phyloP scores from a whole-genome alignment of 1,139 yeast species.

The Geotrichum australiense region DNA sequence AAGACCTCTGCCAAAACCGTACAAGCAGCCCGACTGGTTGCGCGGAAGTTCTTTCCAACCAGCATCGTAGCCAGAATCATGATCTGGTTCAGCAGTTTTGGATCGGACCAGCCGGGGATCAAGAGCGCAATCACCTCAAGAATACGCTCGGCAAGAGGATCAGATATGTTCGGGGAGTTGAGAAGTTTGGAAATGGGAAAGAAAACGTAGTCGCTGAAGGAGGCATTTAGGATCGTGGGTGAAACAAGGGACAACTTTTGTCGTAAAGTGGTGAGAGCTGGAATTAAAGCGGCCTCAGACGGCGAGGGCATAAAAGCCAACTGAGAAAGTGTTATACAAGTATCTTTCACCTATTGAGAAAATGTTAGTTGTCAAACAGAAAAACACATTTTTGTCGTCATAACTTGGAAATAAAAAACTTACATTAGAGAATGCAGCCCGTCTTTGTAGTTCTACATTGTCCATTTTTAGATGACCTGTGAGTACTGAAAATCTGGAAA shows the following conservation, averaged over 20 bases:
- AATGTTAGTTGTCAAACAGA: no score
- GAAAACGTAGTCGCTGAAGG: conserved; percentile 55
- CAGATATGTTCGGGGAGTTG: conserved; percentile 38
- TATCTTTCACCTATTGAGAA: conserved; percentile 18
- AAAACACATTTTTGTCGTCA: background rate
- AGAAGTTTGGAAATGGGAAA: conserved; percentile 51
- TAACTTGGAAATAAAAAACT: background rate
- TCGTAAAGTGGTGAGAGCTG: conserved; percentile 32
- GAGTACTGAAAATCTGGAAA: background rate
- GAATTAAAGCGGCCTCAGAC: conserved; percentile 33
- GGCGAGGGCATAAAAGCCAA: conserved; percentile 39
- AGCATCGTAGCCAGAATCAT: conserved; percentile 44
- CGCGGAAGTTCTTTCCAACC: conserved; percentile 35
- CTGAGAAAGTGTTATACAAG: conserved; percentile 40
- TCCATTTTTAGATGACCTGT: background rate
- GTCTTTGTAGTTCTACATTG: background rate
- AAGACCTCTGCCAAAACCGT: conserved; percentile 24
- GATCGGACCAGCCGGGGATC: conserved; percentile 40
- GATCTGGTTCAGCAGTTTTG: conserved; percentile 43
- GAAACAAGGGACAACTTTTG: conserved; percentile 18
- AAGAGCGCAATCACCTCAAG: conserved; percentile 40
- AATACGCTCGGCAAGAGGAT: conserved; percentile 40
- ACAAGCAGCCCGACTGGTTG: conserved; percentile 41
- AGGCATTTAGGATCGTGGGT: conserved; percentile 22
- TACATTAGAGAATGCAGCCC: background rate